A percentile compares a stretch with the other conserved stretches of the same genome.
Conservation (phyloP, 805 yeast genomes). For the Wickerhamomyces pijperi region DNA sequence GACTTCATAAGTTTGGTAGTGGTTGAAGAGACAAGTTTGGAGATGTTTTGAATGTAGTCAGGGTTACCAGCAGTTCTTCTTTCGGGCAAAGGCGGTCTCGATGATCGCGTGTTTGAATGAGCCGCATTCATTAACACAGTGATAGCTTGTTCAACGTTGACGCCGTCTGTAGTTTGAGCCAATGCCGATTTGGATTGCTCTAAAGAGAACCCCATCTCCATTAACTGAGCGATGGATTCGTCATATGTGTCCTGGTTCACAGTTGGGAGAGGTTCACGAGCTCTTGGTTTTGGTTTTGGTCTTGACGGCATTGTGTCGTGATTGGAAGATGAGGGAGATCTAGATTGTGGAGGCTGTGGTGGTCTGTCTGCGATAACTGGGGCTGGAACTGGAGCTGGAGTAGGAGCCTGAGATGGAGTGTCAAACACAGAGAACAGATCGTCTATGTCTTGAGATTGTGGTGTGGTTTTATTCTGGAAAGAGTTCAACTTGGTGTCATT, state of each 20-base stretch:
- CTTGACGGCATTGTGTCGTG: background rate
- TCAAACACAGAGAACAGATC: slow-evolving; percentile 23
- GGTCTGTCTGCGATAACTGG: background rate
- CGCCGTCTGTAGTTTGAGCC: slow-evolving; percentile 35
- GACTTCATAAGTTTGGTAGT: slow-evolving; percentile 4
- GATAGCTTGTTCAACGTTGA: slow-evolving; percentile 55
- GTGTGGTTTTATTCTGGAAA: too few relatives aligned
- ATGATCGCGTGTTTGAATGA: too few relatives aligned
- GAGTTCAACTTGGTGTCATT: too few relatives aligned
- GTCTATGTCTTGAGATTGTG: slow-evolving; percentile 17
- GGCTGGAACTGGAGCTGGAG: slow-evolving; percentile 1
- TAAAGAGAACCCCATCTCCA: slow-evolving; percentile 71
- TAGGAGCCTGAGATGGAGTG: slow-evolving; percentile 8
- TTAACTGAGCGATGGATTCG: slow-evolving; percentile 49
- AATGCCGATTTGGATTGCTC: slow-evolving; percentile 54
- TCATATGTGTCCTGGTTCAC: slow-evolving; percentile 24
- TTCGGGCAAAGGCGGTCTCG: too few relatives aligned
- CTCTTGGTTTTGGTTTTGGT: slow-evolving; percentile 1
- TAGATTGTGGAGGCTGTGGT: background rate
- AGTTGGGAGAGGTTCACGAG: too few relatives aligned
- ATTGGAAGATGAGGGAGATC: background rate
- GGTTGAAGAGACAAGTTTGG: slow-evolving; percentile 12
- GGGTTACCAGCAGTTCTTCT: slow-evolving; percentile 9
- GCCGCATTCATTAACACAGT: slow-evolving; percentile 53
- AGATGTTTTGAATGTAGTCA: slow-evolving; percentile 12